phyloP scores from a whole-genome alignment of 2,329 filamentous ascomycete genomes.

The Monilinia fructigena region DNA sequence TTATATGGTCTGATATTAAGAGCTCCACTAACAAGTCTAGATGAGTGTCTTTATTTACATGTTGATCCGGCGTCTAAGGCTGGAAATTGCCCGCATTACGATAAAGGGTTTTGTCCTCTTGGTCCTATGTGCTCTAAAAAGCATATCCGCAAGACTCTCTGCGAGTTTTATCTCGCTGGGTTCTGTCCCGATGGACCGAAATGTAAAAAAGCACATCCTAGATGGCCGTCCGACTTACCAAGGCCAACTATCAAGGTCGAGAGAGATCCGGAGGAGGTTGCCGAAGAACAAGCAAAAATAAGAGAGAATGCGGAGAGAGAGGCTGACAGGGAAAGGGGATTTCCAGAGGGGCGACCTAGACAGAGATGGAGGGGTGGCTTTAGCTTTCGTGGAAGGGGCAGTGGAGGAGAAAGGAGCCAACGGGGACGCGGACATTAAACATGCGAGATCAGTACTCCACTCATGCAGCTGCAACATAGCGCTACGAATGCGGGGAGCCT shows the following conservation, averaged over 20 bases:
- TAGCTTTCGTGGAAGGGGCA: slow-evolving; percentile 33
- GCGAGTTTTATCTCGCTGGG: slow-evolving; percentile 82
- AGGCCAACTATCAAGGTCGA: slow-evolving; percentile 71
- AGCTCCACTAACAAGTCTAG: slow-evolving; percentile 41
- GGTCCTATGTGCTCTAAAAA: slow-evolving; percentile 85
- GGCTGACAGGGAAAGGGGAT: slow-evolving; percentile 44
- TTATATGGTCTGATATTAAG: neutral
- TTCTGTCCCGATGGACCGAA: slow-evolving; percentile 84
- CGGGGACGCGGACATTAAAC: slow-evolving; percentile 24
- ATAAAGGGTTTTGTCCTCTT: slow-evolving; percentile 89
- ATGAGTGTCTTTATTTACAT: slow-evolving; percentile 92
- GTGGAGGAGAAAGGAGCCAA: slow-evolving; percentile 28
- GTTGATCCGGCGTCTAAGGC: slow-evolving; percentile 79
- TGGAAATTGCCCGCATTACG: slow-evolving; percentile 85
- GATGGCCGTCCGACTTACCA: slow-evolving; percentile 71
- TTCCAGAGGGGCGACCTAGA: slow-evolving; percentile 35
- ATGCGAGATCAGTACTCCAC: slow-evolving; percentile 6
- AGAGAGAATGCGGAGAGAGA: slow-evolving; percentile 54
- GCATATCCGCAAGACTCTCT: slow-evolving; percentile 79
- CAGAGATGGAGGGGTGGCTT: slow-evolving; percentile 31
- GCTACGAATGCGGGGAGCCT: slow-evolving; percentile 10
- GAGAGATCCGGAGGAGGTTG: slow-evolving; percentile 52
- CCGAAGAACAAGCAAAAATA: slow-evolving; percentile 59
- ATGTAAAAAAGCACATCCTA: slow-evolving; percentile 79
- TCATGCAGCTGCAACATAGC: slow-evolving; percentile 6